Evolutionary conservation across 805 yeast species (phyloP), one percentile per base, ranked within the genome.

Genomic region (Metschnikowia borealis): DNA sequence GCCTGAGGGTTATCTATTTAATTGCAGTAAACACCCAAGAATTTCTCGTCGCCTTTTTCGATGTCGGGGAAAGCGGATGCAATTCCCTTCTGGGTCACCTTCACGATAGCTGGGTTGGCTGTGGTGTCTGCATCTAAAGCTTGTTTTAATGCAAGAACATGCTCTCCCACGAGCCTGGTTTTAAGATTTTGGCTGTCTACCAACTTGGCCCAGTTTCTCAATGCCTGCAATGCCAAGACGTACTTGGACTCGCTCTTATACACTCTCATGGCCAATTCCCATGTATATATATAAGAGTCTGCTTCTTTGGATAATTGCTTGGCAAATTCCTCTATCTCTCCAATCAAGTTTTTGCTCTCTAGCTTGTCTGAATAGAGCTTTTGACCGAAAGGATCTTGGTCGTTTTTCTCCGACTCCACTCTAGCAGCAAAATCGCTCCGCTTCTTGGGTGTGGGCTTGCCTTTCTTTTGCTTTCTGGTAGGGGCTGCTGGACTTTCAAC

Each of bases 331-430:
- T 63, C 70, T n/a, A 84, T 73, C 13, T 68, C 66, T 6, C 71
- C 75, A 44, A 83, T 57, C 45, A 83, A 73, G 33, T 68, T 59
- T 2, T 59, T 37, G 39, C 57, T 58, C 40, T 59, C 59, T 8
- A 44, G 47, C 50, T 70, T 58, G 29, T 65, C 67, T 11, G 58
- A 38, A 38, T 72, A 55, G 36, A 75, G 62, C 36, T 70, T 67
- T 26, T 74, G 74, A 33, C 89, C 92, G 54, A 83, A 75, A 2
- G 82, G 77, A 69, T 86, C 91, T 5, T 68, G 65, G 52, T 83
- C 88, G 15, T 76, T 74, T 48, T 70, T 69, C 53, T 63, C 75
- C 40, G 74, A 66, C 57, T 71, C 75, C 29, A 73, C 77, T 47
- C 69, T 67, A 2, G 73, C 68, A 43, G 78, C 73, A 52, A 85